phyloP scores from a whole-genome alignment of 257 asterid species.

The Salvia miltiorrhiza region DNA sequence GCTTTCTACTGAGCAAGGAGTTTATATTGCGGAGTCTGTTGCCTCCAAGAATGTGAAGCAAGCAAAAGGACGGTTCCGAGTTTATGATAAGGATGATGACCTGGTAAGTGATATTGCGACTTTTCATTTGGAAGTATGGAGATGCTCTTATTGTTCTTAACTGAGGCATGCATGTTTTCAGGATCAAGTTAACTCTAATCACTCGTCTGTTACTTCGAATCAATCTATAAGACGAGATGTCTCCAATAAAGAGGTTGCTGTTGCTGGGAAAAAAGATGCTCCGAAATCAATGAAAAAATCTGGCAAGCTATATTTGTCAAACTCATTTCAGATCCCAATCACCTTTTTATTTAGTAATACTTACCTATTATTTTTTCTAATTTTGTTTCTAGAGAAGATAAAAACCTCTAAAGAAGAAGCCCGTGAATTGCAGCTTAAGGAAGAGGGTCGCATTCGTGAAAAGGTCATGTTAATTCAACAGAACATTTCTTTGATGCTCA shows the following conservation, averaged over 20 bases:
- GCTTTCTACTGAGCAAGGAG: slow-evolving; percentile 92
- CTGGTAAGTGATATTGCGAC: slow-evolving; percentile 35
- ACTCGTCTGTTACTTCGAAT: slow-evolving; percentile 40
- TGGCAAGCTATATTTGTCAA: slow-evolving; percentile 41
- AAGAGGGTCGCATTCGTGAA: slow-evolving; percentile 71
- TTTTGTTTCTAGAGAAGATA: slow-evolving; percentile 55
- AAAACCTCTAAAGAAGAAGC: slow-evolving; percentile 98
- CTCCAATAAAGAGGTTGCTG: slow-evolving; percentile 44
- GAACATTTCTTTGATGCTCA: slow-evolving; percentile 72
- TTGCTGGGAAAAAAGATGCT: slow-evolving; percentile 63
- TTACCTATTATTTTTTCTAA: background rate
- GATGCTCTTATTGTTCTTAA: slow-evolving; percentile 5
- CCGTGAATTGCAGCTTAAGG: slow-evolving; percentile 89
- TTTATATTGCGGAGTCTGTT: slow-evolving; percentile 84
- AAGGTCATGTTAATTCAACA: slow-evolving; percentile 59
- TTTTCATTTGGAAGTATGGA: slow-evolving; percentile 20
- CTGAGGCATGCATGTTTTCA: slow-evolving; percentile 33
- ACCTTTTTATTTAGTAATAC: background rate
- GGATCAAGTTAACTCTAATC: slow-evolving; percentile 63
- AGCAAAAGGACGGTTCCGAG: slow-evolving; percentile 89
- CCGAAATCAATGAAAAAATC: slow-evolving; percentile 69
- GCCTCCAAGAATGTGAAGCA: slow-evolving; percentile 68
- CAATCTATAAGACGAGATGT: slow-evolving; percentile 54
- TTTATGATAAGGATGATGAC: slow-evolving; percentile 52
- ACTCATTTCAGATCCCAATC: background rate